phyloP scores from a whole-genome alignment of 305 asterid species.

The Caryopteris hybrid region DNA sequence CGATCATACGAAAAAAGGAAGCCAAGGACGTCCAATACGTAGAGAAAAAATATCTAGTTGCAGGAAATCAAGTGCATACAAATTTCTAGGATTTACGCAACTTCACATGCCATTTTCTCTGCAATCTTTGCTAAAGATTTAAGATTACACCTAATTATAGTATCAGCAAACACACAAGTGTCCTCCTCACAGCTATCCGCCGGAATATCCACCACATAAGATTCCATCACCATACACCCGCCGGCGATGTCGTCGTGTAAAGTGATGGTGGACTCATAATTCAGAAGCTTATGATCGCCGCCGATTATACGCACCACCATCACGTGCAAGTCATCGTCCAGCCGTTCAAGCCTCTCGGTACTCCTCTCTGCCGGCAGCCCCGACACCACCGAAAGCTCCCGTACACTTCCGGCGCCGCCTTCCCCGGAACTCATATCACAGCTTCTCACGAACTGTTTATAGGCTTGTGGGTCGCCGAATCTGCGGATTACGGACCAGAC shows the following conservation, averaged over 20 bases:
- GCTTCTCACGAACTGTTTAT: constrained; percentile 40
- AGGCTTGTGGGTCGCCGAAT: constrained; percentile 49
- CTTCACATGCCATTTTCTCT: constrained; percentile 34
- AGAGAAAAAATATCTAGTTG: too few species aligned
- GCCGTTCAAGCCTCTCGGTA: constrained; percentile 48
- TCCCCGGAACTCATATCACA: constrained; percentile 39
- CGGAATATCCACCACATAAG: constrained; percentile 62
- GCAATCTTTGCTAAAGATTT: constrained; percentile 36
- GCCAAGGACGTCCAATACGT: too few species aligned
- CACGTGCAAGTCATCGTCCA: constrained; percentile 44
- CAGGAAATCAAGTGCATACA: too few species aligned
- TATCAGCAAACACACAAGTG: constrained; percentile 49
- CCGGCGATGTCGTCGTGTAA: constrained; percentile 30
- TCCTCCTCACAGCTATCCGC: constrained; percentile 41
- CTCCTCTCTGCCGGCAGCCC: constrained; percentile 53
- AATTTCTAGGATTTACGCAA: too few species aligned
- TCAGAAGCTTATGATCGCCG: constrained; percentile 51
- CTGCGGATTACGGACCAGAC: constrained; percentile 46
- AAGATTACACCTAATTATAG: constrained; percentile 40
- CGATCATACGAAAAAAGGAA: too few species aligned
- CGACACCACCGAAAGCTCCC: constrained; percentile 44
- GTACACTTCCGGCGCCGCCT: constrained; percentile 42
- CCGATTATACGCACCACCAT: constrained; percentile 43
- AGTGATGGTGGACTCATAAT: constrained; percentile 42
- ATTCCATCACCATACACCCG: constrained; percentile 46